A percentile compares a stretch with the other conserved stretches of the same genome.
Evolutionary conservation across 139 green algal species (phyloP).

Genomic region (Eudorina sp.): DNA sequence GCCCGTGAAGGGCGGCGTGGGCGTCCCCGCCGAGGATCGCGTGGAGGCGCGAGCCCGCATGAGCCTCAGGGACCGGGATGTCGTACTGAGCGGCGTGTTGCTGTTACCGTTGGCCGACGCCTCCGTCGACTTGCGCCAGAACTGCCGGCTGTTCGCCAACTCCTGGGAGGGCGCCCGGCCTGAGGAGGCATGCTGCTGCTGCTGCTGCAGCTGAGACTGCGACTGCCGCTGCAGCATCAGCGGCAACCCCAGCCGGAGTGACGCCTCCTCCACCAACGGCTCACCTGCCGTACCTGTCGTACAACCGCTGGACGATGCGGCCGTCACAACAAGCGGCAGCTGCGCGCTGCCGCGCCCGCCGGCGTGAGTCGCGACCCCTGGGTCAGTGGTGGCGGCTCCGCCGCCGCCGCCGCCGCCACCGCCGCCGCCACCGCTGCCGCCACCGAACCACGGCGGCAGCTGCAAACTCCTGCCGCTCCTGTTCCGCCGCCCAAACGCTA

Average conservation of each 20-base stretch:
- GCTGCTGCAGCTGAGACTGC: background rate
- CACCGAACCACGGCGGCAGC: slow-evolving; percentile 16
- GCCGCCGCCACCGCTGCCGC: too few relatives aligned
- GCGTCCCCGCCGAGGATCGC: slow-evolving; percentile 4
- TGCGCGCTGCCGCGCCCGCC: too few relatives aligned
- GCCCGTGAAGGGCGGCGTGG: slow-evolving; percentile 31
- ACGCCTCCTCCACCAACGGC: slow-evolving; percentile 1
- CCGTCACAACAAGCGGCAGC: too few relatives aligned
- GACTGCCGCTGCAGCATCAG: background rate
- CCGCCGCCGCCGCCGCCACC: too few relatives aligned
- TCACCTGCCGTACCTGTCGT: too few relatives aligned
- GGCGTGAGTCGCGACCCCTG: too few relatives aligned
- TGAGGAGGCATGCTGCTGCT: background rate
- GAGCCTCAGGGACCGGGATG: slow-evolving; percentile 14
- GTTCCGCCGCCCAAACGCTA: background rate
- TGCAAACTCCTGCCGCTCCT: background rate
- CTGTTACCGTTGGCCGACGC: background rate
- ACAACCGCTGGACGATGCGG: background rate
- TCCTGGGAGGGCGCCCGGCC: background rate
- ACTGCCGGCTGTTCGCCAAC: background rate
- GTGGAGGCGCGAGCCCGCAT: background rate
- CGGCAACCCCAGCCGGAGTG: slow-evolving; percentile 1
- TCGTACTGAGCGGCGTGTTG: background rate
- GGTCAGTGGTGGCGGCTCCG: background rate
- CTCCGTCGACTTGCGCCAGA: background rate